These are phyloP conservation scores for Alternaria angustiovoidea DNA, from an alignment of 2,329 filamentous ascomycete genomes.

Conservation along the genomic window DNA sequence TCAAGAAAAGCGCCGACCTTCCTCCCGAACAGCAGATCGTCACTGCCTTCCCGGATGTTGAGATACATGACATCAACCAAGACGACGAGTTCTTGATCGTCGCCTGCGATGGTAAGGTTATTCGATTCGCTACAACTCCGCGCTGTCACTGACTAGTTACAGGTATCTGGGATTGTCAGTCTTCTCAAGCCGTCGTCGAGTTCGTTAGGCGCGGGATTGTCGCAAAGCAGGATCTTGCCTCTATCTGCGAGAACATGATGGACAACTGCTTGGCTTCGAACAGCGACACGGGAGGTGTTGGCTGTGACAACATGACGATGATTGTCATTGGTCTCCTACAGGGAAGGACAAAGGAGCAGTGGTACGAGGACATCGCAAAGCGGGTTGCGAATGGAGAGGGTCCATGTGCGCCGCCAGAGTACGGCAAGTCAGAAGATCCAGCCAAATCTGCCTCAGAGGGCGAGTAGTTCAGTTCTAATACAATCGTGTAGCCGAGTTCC, in stretches of 20 bases:
- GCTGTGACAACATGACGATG: constrained; percentile 99
- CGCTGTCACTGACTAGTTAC: constrained; percentile 22
- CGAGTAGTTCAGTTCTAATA: constrained; percentile 50
- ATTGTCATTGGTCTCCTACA: constrained; percentile 85
- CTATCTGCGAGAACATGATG: constrained; percentile 99
- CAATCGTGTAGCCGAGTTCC: constrained; percentile 57
- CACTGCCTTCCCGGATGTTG: constrained; percentile 94
- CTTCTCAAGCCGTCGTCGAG: constrained; percentile 95
- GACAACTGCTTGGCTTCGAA: constrained; percentile 98
- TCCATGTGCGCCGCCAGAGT: constrained; percentile 98
- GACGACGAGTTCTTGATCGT: constrained; percentile 84
- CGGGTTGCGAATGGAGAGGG: constrained; percentile 96
- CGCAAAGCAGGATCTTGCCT: constrained; percentile 91
- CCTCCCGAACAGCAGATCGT: constrained; percentile 99
- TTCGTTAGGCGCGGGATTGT: constrained; percentile 97
- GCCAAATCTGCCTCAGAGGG: constrained; percentile 45
- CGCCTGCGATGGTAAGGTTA: constrained; percentile 53
- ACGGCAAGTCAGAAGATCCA: constrained; percentile 77
- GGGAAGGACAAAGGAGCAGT: constrained; percentile 94
- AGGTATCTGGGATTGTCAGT: constrained; percentile 99
- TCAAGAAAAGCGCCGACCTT: constrained; percentile 98
- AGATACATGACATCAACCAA: constrained; percentile 85
- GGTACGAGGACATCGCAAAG: constrained; percentile 95
- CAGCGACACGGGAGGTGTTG: constrained; percentile 96
- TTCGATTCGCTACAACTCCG: background rate